phyloP scores from a whole-genome alignment of 257 asterid species.

The Ophiorrhiza pumila region DNA sequence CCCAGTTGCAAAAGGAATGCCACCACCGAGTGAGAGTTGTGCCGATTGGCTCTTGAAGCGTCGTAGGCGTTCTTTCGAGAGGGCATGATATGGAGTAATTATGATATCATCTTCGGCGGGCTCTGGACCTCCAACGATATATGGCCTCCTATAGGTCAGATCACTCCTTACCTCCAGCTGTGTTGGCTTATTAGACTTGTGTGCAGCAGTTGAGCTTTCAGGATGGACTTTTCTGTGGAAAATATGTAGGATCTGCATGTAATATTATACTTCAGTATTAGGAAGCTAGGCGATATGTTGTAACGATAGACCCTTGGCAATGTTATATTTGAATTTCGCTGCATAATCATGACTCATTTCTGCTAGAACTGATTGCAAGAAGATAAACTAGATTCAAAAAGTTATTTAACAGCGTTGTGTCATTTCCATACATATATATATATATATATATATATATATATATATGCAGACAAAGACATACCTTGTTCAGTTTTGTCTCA shows the following conservation, averaged over 20 bases:
- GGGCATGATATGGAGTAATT: constrained; percentile 50
- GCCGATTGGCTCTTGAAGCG: constrained; percentile 48
- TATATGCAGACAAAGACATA: constrained; percentile 15
- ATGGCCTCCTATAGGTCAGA: constrained; percentile 24
- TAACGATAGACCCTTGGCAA: no score
- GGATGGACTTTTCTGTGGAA: constrained; percentile 97
- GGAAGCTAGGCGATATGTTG: not conserved
- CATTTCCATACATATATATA: no score
- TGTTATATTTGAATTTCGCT: no score
- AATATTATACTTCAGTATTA: constrained; percentile 5
- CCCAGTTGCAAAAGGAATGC: constrained; percentile 39
- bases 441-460: no score
- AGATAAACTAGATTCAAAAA: not conserved
- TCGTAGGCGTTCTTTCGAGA: constrained; percentile 40
- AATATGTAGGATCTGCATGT: constrained; percentile 74
- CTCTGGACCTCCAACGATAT: constrained; percentile 31
- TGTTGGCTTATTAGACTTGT: constrained; percentile 32
- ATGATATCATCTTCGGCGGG: constrained; percentile 62
- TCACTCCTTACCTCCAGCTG: constrained; percentile 43
- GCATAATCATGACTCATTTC: no score
- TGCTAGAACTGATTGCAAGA: no score
- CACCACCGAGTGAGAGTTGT: constrained; percentile 30
- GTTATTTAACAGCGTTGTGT: not conserved
- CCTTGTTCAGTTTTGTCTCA: constrained; percentile 70
- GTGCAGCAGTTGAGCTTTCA: constrained; percentile 44